These are phyloP conservation scores for Chernovozyma aurita DNA, from an alignment of 1,139 yeast genomes.

Conservation along the genomic window DNA sequence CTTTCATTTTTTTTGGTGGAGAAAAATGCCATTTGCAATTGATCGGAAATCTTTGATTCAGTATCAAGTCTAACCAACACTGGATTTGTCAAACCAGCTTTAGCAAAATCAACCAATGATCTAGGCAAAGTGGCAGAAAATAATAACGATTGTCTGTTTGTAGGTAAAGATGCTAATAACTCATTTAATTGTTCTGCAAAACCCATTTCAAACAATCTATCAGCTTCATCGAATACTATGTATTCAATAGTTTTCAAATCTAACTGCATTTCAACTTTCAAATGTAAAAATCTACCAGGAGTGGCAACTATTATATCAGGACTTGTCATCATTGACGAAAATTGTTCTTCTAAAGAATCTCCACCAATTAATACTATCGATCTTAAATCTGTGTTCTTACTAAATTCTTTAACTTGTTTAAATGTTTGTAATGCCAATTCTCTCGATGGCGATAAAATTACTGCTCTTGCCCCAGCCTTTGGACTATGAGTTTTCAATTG, in stretches of 20 bases:
- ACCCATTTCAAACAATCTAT: slow-evolving; percentile 94
- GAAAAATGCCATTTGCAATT: slow-evolving; percentile 85
- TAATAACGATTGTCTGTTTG: slow-evolving; percentile 78
- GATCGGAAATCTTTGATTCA: slow-evolving; percentile 84
- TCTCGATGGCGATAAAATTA: slow-evolving; percentile 86
- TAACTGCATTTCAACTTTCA: slow-evolving; percentile 90
- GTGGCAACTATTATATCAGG: slow-evolving; percentile 97
- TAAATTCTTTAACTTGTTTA: slow-evolving; percentile 84
- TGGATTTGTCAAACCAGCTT: slow-evolving; percentile 91
- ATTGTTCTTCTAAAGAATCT: slow-evolving; percentile 94
- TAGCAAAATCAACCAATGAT: slow-evolving; percentile 91
- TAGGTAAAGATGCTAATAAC: slow-evolving; percentile 75
- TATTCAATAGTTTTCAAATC: slow-evolving; percentile 81
- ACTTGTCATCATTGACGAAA: slow-evolving; percentile 84
- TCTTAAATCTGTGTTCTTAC: slow-evolving; percentile 79
- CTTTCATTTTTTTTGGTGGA: slow-evolving; percentile 80
- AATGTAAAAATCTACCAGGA: slow-evolving; percentile 94
- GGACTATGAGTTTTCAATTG: slow-evolving; percentile 78
- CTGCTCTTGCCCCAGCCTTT: slow-evolving; percentile 83
- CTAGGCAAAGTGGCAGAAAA: slow-evolving; percentile 95
- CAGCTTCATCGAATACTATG: slow-evolving; percentile 97
- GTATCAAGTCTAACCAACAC: slow-evolving; percentile 89
- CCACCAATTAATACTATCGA: slow-evolving; percentile 89
- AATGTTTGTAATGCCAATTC: slow-evolving; percentile 91
- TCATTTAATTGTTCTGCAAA: slow-evolving; percentile 93